These are phyloP conservation scores for Scedosporium minutisporum DNA, from an alignment of 2,329 filamentous ascomycete species.

Conservation along the genomic window DNA sequence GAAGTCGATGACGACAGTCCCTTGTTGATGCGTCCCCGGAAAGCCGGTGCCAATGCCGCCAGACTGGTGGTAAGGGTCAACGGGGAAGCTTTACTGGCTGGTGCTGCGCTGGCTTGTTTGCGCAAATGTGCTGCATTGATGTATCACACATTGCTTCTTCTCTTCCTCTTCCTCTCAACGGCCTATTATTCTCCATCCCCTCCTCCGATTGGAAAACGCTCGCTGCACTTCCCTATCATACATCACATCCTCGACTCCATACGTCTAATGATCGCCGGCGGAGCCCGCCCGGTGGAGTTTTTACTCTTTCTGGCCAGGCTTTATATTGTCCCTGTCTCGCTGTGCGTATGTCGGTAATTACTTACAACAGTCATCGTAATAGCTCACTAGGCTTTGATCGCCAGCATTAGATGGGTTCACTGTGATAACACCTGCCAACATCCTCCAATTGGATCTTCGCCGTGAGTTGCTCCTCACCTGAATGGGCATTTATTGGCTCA, in stretches of 20 bases:
- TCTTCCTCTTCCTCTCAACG: neutral
- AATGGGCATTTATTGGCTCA: neutral
- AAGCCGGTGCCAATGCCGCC: neutral
- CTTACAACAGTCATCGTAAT: too few relatives aligned
- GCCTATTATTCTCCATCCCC: neutral
- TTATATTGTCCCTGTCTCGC: too few relatives aligned
- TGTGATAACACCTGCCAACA: too few relatives aligned
- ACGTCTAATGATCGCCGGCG: neutral
- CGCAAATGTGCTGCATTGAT: neutral
- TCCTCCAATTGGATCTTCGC: neutral
- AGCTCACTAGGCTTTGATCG: too few relatives aligned
- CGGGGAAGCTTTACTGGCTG: neutral
- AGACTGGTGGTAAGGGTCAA: neutral
- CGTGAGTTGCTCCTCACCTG: neutral
- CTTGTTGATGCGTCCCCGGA: neutral
- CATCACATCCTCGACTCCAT: neutral
- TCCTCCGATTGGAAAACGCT: neutral
- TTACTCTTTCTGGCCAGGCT: neutral
- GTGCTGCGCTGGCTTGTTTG: neutral
- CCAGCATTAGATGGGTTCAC: too few relatives aligned
- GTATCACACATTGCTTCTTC: neutral
- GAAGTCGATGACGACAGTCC: neutral
- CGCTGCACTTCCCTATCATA: neutral
- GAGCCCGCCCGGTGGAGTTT: neutral
- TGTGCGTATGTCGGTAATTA: too few relatives aligned